Percentiles rank a stretch among this genome's conserved stretches.
Evolutionary conservation across 257 asterid species (phyloP).

Genomic region (Solanum paucissectum): DNA sequence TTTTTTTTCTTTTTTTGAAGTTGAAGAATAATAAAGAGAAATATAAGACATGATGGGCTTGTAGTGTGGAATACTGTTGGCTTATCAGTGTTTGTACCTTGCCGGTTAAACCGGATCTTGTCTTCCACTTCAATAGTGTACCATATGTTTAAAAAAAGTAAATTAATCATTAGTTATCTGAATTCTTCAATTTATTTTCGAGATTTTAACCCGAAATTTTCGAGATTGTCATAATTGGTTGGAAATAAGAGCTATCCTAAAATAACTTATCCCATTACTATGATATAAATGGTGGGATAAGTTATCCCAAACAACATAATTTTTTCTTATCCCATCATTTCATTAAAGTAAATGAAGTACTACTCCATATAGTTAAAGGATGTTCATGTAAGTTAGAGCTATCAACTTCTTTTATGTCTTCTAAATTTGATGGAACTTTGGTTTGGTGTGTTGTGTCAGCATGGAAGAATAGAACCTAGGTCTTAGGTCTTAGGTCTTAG

Average conservation of each 20-base stretch:
- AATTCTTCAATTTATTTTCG: background rate
- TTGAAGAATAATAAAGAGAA: background rate
- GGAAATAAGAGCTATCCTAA: too few species aligned
- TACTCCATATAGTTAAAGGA: background rate
- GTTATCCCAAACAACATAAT: too few species aligned
- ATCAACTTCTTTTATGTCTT: background rate
- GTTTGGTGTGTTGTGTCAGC: background rate
- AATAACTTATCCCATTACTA: too few species aligned
- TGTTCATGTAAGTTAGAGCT: background rate
- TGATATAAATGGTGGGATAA: too few species aligned
- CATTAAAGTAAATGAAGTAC: background rate
- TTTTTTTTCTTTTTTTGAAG: background rate
- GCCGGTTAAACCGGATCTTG: constrained; percentile 25
- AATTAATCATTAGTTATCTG: background rate
- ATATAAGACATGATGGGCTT: background rate
- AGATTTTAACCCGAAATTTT: background rate
- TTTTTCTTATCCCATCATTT: too few species aligned
- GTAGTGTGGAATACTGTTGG: background rate
- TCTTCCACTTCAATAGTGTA: constrained; percentile 2
- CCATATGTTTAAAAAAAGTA: background rate
- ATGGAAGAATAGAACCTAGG: background rate
- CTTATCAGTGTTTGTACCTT: constrained; percentile 4
- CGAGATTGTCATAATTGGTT: too few species aligned
- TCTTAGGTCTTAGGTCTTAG: background rate
- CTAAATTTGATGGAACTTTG: background rate